Evolutionary conservation across 192 early-diverging fungal species (phyloP).

Genomic region (Chytriomyces confervae): DNA sequence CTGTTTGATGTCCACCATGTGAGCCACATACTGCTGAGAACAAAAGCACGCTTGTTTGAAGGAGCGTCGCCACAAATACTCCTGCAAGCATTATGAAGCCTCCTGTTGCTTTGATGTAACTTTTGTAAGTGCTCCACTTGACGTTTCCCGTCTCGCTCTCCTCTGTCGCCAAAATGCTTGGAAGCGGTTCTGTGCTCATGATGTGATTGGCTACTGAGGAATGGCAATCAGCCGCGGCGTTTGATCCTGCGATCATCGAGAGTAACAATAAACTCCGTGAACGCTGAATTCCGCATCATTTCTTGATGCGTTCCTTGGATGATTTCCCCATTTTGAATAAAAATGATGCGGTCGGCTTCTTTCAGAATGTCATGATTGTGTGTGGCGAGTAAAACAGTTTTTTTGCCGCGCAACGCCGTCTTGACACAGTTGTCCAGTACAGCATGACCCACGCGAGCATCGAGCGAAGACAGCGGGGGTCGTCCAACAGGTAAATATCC

Average conservation of each 20-base stretch:
- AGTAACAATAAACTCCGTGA: slow-evolving; percentile 6
- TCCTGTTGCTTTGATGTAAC: slow-evolving; percentile 4
- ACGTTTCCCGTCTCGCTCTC: slow-evolving; percentile 20
- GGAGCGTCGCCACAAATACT: neutral
- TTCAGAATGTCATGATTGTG: slow-evolving; percentile 30
- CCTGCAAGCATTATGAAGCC: neutral
- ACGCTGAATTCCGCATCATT: neutral
- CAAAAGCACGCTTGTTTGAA: neutral
- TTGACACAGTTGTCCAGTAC: slow-evolving; percentile 47
- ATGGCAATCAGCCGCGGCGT: neutral
- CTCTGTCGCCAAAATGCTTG: slow-evolving; percentile 16
- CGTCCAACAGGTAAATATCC: slow-evolving; percentile 64
- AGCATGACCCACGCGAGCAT: slow-evolving; percentile 39
- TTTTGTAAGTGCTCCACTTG: slow-evolving; percentile 2
- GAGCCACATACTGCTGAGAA: slow-evolving; percentile 2
- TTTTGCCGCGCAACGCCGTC: slow-evolving; percentile 65
- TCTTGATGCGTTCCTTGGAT: slow-evolving; percentile 17
- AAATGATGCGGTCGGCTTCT: slow-evolving; percentile 25
- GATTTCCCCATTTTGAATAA: slow-evolving; percentile 7
- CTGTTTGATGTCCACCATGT: slow-evolving; percentile 22
- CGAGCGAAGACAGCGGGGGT: slow-evolving; percentile 69
- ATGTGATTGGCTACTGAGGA: neutral
- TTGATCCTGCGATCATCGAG: neutral
- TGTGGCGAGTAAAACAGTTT: slow-evolving; percentile 19
- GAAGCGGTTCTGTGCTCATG: neutral